A percentile compares a stretch with the other conserved stretches of the same genome.
Conservation (phyloP, 495 filamentous ascomycete species). For the Xylaria bambusicola region DNA sequence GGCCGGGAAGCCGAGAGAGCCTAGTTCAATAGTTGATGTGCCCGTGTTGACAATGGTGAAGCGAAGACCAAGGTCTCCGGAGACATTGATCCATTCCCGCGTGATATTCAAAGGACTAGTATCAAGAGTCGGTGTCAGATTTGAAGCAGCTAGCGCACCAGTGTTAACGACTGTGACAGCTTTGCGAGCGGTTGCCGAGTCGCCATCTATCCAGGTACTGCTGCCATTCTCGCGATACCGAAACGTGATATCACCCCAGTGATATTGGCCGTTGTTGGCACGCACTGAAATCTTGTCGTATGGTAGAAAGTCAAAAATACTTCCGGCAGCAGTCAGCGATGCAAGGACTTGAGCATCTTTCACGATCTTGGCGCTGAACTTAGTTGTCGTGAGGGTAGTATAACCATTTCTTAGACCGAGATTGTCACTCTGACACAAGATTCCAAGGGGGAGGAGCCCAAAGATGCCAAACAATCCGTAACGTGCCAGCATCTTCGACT, state of each 20-base stretch:
- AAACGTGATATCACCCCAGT: conserved; percentile 54
- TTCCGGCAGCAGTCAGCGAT: conserved; percentile 41
- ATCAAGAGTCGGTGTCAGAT: conserved; percentile 38
- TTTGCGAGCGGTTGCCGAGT: conserved; percentile 41
- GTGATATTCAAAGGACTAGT: conserved; percentile 40
- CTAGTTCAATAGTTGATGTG: conserved; percentile 44
- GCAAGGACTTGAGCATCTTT: conserved; percentile 40
- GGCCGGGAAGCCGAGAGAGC: conserved; percentile 54
- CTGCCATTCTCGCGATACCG: conserved; percentile 42
- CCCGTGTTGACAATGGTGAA: conserved; percentile 50
- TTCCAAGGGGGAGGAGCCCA: conserved; percentile 44
- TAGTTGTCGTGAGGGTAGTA: conserved; percentile 35
- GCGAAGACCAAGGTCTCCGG: conserved; percentile 47
- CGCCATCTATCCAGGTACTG: conserved; percentile 36
- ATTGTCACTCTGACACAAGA: conserved; percentile 26
- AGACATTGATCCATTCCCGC: conserved; percentile 44
- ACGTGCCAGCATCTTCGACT: conserved; percentile 21
- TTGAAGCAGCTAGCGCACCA: conserved; percentile 33
- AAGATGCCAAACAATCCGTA: conserved; percentile 23
- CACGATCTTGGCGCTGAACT: conserved; percentile 43
- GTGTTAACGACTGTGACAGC: conserved; percentile 27
- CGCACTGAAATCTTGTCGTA: conserved; percentile 44
- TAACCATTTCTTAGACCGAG: conserved; percentile 41
- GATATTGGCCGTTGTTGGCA: conserved; percentile 50
- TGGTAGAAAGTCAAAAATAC: conserved; percentile 52